Conservation (phyloP, 495 filamentous ascomycete species). For the Geopyxis carbonaria region DNA sequence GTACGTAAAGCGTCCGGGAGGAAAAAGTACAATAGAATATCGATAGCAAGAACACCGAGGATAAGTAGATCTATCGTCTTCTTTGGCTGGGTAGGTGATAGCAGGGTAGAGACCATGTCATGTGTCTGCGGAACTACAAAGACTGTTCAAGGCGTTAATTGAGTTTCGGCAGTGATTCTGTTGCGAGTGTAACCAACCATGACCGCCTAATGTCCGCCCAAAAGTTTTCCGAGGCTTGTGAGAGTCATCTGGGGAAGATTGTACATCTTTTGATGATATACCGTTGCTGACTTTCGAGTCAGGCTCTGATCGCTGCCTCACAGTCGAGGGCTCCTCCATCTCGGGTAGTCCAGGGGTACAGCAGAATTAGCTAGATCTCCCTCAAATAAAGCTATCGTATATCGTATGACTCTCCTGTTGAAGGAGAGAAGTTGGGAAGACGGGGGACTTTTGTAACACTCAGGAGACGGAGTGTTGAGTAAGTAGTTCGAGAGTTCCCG, state of each 20-base stretch:
- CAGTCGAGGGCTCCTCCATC: background rate
- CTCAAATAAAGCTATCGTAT: too few species aligned
- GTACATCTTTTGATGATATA: background rate
- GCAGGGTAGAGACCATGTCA: conserved; percentile 95
- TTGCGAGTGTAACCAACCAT: conserved; percentile 38
- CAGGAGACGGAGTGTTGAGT: too few species aligned
- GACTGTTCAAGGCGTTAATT: too few species aligned
- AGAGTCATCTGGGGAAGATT: conserved; percentile 15
- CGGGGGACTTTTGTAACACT: too few species aligned
- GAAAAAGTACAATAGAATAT: conserved; percentile 52
- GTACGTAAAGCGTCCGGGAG: conserved; percentile 50
- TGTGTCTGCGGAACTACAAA: conserved; percentile 93
- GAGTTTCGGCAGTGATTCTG: background rate
- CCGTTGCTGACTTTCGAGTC: background rate
- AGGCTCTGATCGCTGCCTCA: background rate
- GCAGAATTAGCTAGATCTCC: too few species aligned
- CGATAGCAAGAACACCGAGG: conserved; percentile 56
- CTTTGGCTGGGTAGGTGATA: conserved; percentile 90
- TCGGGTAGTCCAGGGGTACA: too few species aligned
- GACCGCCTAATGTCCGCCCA: conserved; percentile 82
- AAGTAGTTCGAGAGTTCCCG: too few species aligned
- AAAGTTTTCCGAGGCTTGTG: conserved; percentile 56
- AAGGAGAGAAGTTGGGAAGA: too few species aligned
- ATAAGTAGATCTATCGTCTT: conserved; percentile 74
- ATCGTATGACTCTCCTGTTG: too few species aligned